Base-by-base conservation (phyloP, 805 yeast genomes). In the Grigorovia transvaalensis region DNA sequence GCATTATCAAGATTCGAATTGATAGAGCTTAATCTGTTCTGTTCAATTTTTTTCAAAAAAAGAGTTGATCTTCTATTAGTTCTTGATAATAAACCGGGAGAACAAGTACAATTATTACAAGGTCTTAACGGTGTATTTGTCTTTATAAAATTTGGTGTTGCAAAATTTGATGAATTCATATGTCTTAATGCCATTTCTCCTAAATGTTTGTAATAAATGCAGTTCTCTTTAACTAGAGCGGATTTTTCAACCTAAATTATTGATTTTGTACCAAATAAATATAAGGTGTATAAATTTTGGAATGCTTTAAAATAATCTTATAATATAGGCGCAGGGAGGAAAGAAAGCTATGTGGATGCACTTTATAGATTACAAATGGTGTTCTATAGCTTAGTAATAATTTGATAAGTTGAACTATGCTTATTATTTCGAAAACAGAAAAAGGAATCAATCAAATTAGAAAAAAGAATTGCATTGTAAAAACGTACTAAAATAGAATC, bases 101-200 rank as follows among this genome's bases (percentile, higher is more conserved):
- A 84, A 64, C 95, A 86, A 1, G 88, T 84, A 71, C 95, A 86
- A 69, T 85, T 81, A 47, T 77, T 74, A 64, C 93, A 86, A 13
- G 79, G 77, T 62, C 79, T 71, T 43, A 63, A 59, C n/a, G 68
- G 63, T 50, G 72, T 62, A 38, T 19, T 38, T 19, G 41, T 9
- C 41, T 48, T 40, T 40, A 48, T 33, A 35, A 20, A 38, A 38
- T 35, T 17, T 11, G 33, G 19, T 30, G 45, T 23, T 13, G 42
- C 42, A 38, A 38, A 38, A 15, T 13, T 38, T 15, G 42, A 9
- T 38, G 42, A 38, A 15, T 38, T 38, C 42, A 38, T 38, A 4
- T n/a, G n/a, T 15, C 18, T 13, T 38, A 38, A 15, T 9, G 18
- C 15, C 42, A 38, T 38, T 2, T 3, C 9, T 38, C 4, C 15